Evolutionary conservation across 2,329 filamentous ascomycete species (phyloP), one percentile per base, ranked within the genome.

Genomic region (Diaporthe sp.): DNA sequence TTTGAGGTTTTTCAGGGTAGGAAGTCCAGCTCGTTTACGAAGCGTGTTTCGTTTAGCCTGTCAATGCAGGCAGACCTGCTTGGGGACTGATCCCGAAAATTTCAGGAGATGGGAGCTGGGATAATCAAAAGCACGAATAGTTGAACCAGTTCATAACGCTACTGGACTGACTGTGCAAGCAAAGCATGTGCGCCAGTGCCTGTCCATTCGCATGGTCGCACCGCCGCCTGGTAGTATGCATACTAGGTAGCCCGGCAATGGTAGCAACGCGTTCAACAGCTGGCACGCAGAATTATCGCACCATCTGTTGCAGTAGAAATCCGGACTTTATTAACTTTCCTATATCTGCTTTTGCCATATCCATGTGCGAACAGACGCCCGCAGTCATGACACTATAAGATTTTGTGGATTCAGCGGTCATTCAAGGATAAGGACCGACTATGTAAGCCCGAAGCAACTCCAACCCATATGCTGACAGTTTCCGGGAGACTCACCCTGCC

Each of bases 371-470:
- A 19, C 10, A 19, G 19, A n/a, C 22, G 28, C 31, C 4, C 57
- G 42, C 42, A 59, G 55, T 46, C 44, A 31, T 17, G 22, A 34
- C 9, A 39, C 22, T 28, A 59, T 7, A 6, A 17, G 22, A 31
- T 12, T 53, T 72, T 37, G 28, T 44, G 25, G 6, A 28, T 12
- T 34, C 46, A 37, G 58, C 70, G 46, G 58, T 65, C 46, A 46
- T 61, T 61, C 42, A 42, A 62, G 70, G 57, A 55, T 13, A 34
- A 65, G 34, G 25, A 53, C 37, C 70, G 46, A 55, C 46, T 65
- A 65, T 55, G 70, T 62, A 42, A 55, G 58, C 58, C 55, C n/a
- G n/a, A 65, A 65, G 46, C 46, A 65, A 65, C 70, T 73, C 70
- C 58, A 62, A 62, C 46, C 70, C 49, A 51, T 39, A 65, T 73